Conservation (phyloP, 2,329 filamentous ascomycete genomes). For the Lasiodiplodia theobromae region DNA sequence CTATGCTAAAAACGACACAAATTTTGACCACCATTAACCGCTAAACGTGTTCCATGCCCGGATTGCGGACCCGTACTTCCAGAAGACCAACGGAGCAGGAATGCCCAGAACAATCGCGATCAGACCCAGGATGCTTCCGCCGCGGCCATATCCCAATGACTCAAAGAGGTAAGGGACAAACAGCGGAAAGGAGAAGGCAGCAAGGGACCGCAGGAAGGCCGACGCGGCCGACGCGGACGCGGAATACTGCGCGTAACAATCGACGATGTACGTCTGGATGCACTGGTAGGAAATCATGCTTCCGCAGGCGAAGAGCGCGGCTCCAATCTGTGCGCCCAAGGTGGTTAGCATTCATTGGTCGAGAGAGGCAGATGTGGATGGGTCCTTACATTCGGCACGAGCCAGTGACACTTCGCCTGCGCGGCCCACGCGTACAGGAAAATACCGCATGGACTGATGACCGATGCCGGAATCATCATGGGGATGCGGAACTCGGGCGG, state of each 20-base stretch:
- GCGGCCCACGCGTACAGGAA: slow-evolving; percentile 67
- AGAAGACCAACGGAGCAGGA: slow-evolving; percentile 59
- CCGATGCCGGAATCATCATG: slow-evolving; percentile 60
- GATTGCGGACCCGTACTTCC: slow-evolving; percentile 54
- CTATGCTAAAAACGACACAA: background rate
- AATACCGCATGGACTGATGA: slow-evolving; percentile 61
- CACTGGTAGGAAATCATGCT: slow-evolving; percentile 54
- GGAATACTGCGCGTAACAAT: slow-evolving; percentile 58
- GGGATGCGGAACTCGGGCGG: slow-evolving; percentile 59
- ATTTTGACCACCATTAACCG: background rate
- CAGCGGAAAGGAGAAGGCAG: slow-evolving; percentile 57
- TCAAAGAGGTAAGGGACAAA: slow-evolving; percentile 54
- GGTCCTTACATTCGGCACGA: slow-evolving; percentile 54
- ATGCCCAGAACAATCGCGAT: slow-evolving; percentile 51
- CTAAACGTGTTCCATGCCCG: slow-evolving; percentile 48
- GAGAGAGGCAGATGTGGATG: background rate
- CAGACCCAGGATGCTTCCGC: slow-evolving; percentile 57
- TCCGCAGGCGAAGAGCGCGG: slow-evolving; percentile 58
- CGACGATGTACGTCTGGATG: slow-evolving; percentile 63
- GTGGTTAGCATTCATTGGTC: background rate
- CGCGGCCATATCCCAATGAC: slow-evolving; percentile 57
- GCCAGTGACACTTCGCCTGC: slow-evolving; percentile 59
- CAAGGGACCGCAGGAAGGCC: slow-evolving; percentile 54
- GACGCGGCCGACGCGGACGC: slow-evolving; percentile 59
- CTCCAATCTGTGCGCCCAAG: slow-evolving; percentile 49